Conservation (phyloP, 2,329 filamentous ascomycete species). For the Dactylonectria estremocensis region DNA sequence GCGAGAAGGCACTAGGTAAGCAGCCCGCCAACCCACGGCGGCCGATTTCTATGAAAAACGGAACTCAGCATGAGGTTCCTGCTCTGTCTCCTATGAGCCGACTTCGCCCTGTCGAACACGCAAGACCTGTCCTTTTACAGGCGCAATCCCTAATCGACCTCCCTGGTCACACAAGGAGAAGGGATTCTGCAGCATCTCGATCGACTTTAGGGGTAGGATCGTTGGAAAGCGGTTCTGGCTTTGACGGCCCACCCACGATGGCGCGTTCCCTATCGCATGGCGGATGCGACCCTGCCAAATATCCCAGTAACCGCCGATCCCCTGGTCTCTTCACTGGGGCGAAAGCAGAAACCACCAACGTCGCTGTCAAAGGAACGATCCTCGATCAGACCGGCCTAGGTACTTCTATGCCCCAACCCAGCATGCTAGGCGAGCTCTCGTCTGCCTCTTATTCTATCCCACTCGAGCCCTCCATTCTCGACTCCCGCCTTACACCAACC, state of each 20-base stretch:
- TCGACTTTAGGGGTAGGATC: constrained; percentile 44
- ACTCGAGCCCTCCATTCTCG: constrained; percentile 48
- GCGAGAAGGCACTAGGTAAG: constrained; percentile 66
- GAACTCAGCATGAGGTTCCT: constrained; percentile 24
- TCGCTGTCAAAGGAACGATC: constrained; percentile 61
- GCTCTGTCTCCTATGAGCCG: constrained; percentile 26
- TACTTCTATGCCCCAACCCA: constrained; percentile 49
- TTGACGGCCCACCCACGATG: constrained; percentile 46
- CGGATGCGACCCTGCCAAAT: constrained; percentile 43
- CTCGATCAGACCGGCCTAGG: constrained; percentile 57
- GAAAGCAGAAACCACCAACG: constrained; percentile 58
- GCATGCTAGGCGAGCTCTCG: constrained; percentile 35
- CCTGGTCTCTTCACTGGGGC: constrained; percentile 54
- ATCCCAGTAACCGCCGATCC: constrained; percentile 35
- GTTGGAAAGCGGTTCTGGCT: constrained; percentile 38
- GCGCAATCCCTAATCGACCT: constrained; percentile 46
- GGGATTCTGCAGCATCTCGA: constrained; percentile 42
- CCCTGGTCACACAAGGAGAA: constrained; percentile 35
- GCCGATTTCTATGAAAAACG: constrained; percentile 35
- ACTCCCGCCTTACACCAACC: constrained; percentile 64
- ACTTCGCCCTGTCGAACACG: constrained; percentile 30
- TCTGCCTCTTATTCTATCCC: constrained; percentile 45
- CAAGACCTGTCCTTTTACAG: constrained; percentile 39
- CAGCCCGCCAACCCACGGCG: constrained; percentile 53
- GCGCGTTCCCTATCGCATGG: constrained; percentile 53